These are phyloP conservation scores for Arabidopsis hybrid DNA, from an alignment of 441 rosid species.

Conservation along the genomic window DNA sequence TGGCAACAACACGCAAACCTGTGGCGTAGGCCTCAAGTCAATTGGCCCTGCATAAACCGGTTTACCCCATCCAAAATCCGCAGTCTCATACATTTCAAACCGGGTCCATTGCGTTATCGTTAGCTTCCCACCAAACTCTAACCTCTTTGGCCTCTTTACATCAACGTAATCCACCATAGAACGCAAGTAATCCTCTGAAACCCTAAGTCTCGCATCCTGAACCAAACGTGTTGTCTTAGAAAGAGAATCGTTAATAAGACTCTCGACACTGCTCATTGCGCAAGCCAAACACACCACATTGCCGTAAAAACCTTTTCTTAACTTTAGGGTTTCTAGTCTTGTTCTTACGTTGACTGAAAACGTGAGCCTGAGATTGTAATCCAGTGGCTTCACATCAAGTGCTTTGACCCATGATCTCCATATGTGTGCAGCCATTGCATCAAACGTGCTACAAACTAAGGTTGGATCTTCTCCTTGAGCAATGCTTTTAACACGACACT, in stretches of 20 bases:
- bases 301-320: slow-evolving; percentile 80
- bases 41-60: slow-evolving; percentile 85
- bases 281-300: slow-evolving; percentile 86
- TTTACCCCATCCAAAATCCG: slow-evolving; percentile 91
- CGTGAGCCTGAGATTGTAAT: slow-evolving; percentile 77
- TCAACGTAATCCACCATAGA: slow-evolving; percentile 77
- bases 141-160: slow-evolving; percentile 68
- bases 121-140: slow-evolving; percentile 88
- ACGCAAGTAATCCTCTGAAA: slow-evolving; percentile 79
- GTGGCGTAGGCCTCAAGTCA: slow-evolving; percentile 93
- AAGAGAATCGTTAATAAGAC: slow-evolving; percentile 56
- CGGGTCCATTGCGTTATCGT: slow-evolving; percentile 94
- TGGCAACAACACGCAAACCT: slow-evolving; percentile 84
- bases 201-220: slow-evolving; percentile 61
- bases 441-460: slow-evolving; percentile 68
- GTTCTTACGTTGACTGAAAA: slow-evolving; percentile 83
- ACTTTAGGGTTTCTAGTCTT: slow-evolving; percentile 62
- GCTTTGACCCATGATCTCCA: slow-evolving; percentile 97
- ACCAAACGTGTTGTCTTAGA: slow-evolving; percentile 64
- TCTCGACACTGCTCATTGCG: slow-evolving; percentile 64
- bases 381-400: slow-evolving; percentile 72
- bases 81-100: slow-evolving; percentile 76
- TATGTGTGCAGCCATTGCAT: slow-evolving; percentile 87
- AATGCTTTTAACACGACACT: slow-evolving; percentile 57
- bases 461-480: slow-evolving; percentile 58